phyloP scores from a whole-genome alignment of 176 grass and related monocot species.

The Ananas comosus region DNA sequence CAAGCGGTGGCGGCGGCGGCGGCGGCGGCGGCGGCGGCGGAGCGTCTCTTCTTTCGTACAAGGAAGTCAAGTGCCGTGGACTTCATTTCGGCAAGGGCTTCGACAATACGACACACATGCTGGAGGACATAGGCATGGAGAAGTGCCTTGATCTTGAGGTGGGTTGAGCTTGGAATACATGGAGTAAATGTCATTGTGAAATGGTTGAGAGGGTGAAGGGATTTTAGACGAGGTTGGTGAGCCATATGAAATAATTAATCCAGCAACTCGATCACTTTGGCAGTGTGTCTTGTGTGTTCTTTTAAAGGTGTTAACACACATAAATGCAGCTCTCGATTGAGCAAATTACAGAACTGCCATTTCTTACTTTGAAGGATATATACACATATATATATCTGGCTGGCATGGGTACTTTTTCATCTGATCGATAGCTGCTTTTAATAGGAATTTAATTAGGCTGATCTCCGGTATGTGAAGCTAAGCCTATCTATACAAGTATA shows the following conservation, averaged over 20 bases:
- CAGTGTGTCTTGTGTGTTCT: neutral
- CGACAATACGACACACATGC: slow-evolving; percentile 5
- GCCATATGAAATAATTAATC: neutral
- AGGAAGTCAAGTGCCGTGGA: slow-evolving; percentile 14
- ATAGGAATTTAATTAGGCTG: too few relatives aligned
- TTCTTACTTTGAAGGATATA: neutral
- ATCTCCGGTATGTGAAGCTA: too few relatives aligned
- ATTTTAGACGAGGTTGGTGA: neutral
- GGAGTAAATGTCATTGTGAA: neutral
- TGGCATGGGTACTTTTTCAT: neutral
- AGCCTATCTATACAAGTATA: too few relatives aligned
- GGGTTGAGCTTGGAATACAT: neutral
- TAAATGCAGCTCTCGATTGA: neutral
- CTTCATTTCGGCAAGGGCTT: slow-evolving; percentile 12
- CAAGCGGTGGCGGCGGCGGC: neutral
- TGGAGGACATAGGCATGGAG: slow-evolving; percentile 19
- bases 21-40: neutral
- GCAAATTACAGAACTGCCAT: neutral
- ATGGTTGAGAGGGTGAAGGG: neutral
- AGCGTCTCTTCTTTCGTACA: neutral
- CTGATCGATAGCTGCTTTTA: too few relatives aligned
- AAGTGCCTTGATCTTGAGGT: slow-evolving; percentile 15
- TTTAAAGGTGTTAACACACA: neutral
- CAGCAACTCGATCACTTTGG: neutral
- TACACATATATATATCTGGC: neutral